These are phyloP conservation scores for Claviceps citrina DNA, from an alignment of 2,329 filamentous ascomycete genomes.

Conservation along the genomic window DNA sequence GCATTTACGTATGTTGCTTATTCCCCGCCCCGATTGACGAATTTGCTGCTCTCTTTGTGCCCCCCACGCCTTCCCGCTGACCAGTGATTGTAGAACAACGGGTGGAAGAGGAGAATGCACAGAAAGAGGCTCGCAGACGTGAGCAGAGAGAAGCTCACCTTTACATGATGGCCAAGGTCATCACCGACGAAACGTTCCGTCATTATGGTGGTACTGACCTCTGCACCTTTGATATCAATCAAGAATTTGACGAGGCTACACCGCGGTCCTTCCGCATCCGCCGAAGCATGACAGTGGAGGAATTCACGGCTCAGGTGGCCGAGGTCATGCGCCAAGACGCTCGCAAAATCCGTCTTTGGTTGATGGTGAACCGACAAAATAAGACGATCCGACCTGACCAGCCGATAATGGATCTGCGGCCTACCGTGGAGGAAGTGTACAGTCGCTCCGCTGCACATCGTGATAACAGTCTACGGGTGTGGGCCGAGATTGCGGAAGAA, in stretches of 20 bases:
- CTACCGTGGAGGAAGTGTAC: slow-evolving; percentile 59
- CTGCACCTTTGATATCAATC: slow-evolving; percentile 47
- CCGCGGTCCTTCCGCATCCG: slow-evolving; percentile 60
- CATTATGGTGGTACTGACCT: slow-evolving; percentile 75
- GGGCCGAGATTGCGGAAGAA: slow-evolving; percentile 65
- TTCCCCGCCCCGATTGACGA: not conserved
- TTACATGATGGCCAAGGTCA: slow-evolving; percentile 71
- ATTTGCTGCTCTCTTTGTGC: not conserved
- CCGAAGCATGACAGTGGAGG: slow-evolving; percentile 57
- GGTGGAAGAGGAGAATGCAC: slow-evolving; percentile 67
- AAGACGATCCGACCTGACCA: slow-evolving; percentile 88
- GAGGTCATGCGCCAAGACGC: slow-evolving; percentile 53
- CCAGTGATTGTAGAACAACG: slow-evolving; percentile 38
- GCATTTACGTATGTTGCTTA: slow-evolving; percentile 53
- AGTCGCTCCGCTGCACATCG: slow-evolving; percentile 39
- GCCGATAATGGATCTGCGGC: slow-evolving; percentile 60
- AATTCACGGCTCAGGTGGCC: slow-evolving; percentile 59
- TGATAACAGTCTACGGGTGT: slow-evolving; percentile 64
- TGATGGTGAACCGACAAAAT: slow-evolving; percentile 97
- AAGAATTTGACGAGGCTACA: slow-evolving; percentile 51
- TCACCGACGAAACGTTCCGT: slow-evolving; percentile 68
- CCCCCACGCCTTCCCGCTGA: slow-evolving; percentile 4
- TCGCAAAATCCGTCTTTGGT: slow-evolving; percentile 68
- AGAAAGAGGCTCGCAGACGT: slow-evolving; percentile 61
- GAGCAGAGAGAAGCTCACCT: slow-evolving; percentile 90